Evolutionary conservation across 495 filamentous ascomycete species (phyloP), one percentile per base, ranked within the genome.

Genomic region (Podospora conica): DNA sequence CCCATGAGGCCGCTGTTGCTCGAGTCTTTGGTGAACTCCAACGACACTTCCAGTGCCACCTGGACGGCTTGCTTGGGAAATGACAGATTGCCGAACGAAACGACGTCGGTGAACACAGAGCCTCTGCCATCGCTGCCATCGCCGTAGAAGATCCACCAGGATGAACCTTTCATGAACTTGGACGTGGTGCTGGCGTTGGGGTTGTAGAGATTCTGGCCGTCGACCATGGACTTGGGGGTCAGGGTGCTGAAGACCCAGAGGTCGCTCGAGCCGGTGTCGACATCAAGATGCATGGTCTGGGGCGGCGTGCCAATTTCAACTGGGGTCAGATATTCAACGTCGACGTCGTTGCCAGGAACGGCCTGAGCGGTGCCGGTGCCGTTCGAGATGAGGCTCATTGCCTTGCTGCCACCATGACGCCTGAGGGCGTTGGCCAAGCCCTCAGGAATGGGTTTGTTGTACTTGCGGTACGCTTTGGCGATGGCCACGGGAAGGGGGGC

Each of bases 201-300:
- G 65, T 81, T 79, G 80, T 92, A 93, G 73, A 87, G 54, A 20
- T 75, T 74, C 75, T 93, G 90, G 23, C 87, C 77, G 22, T 73
- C 66, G 29, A 76, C 66, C 31, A 73, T 68, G 33, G 27, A 58
- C 27, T 56, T 48, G 12, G 67, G 20, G 1, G 72, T 72, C 65
- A 75, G 68, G 20, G 73, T 71, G 67, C 72, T 75, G 69, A 80
- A 78, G 22, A 80, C 77, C 79, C 78, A 92, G 81, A 93, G 84
- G 77, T 93, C 90, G 55, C 87, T 85, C 53, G 86, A 90, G 3
- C 90, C 90, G 53, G 90, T 91, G 73, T 93, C 90, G 70, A 92
- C 83, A 72, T 91, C 87, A 64, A 93, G 70, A 69, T 87, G 83
- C 69, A 92, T 72, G 5, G 80, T 83, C 61, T 86, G 84, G 12